A percentile compares a stretch with the other conserved stretches of the same genome.
Evolutionary conservation across 2,329 filamentous ascomycete genomes (phyloP).

Genomic region (Acrocalymma vagum): DNA sequence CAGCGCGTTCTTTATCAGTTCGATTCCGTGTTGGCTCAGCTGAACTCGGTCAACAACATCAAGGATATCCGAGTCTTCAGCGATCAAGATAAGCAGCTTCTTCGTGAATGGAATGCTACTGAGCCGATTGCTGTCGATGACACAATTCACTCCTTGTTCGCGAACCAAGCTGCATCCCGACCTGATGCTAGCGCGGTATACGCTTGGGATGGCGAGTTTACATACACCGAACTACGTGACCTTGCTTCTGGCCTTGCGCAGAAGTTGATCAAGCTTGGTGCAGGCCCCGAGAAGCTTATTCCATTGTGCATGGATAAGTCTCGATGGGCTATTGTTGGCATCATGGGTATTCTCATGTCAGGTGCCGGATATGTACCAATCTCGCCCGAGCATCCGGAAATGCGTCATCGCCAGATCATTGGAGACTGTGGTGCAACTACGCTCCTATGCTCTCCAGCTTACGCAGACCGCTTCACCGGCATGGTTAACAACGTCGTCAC

Average conservation of each 20-base stretch:
- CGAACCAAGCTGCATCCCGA: conserved; percentile 22
- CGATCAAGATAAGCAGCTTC: conserved; percentile 31
- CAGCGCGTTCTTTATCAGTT: conserved; percentile 40
- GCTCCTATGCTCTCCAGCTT: conserved; percentile 37
- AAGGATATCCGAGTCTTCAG: conserved; percentile 36
- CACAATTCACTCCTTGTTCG: conserved; percentile 35
- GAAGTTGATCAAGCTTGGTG: conserved; percentile 37
- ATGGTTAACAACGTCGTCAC: conserved; percentile 26
- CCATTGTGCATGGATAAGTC: conserved; percentile 48
- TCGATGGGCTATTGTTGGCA: conserved; percentile 44
- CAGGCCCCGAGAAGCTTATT: conserved; percentile 43
- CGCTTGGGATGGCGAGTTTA: conserved; percentile 40
- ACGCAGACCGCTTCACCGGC: conserved; percentile 25
- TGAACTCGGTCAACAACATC: conserved; percentile 29
- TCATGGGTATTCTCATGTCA: conserved; percentile 46
- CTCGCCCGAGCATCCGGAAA: conserved; percentile 34
- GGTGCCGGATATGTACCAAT: conserved; percentile 43
- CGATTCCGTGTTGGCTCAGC: conserved; percentile 35
- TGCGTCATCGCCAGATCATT: conserved; percentile 36
- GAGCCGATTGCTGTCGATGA: conserved; percentile 30
- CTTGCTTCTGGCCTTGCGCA: conserved; percentile 35
- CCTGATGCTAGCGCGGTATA: conserved; percentile 33
- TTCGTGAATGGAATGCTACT: conserved; percentile 32
- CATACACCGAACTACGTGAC: conserved; percentile 33
- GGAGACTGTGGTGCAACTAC: conserved; percentile 34